These are phyloP conservation scores for Kockovaella imperatae DNA, from an alignment of 768 basidiomycete genomes.

Conservation along the genomic window DNA sequence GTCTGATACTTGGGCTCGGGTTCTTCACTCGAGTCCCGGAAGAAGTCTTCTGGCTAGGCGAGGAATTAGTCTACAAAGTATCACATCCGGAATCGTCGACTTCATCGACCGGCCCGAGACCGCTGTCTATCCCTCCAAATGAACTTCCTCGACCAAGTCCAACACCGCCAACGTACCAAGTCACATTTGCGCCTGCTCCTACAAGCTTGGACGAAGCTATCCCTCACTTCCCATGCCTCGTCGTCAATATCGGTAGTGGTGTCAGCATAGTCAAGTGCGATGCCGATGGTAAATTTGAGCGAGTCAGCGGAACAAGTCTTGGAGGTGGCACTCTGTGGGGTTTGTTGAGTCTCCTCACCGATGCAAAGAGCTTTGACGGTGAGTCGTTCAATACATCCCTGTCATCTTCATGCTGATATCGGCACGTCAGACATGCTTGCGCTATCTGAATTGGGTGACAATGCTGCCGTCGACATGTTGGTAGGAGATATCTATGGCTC, in stretches of 20 bases:
- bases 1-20: slow-evolving; percentile 88
- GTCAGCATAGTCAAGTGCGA: slow-evolving; percentile 97
- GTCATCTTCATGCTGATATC: slow-evolving; percentile 1
- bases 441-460: slow-evolving; percentile 88
- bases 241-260: slow-evolving; percentile 97
- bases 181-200: slow-evolving; percentile 64
- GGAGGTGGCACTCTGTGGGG: slow-evolving; percentile 99
- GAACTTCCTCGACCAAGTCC: slow-evolving; percentile 77
- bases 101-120: slow-evolving; percentile 1
- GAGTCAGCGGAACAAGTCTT: slow-evolving; percentile 91
- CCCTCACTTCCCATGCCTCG: slow-evolving; percentile 85
- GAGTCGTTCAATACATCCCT: slow-evolving; percentile 40
- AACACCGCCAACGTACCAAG: slow-evolving; percentile 77
- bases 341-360: slow-evolving; percentile 84
- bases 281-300: slow-evolving; percentile 88
- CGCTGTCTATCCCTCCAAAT: slow-evolving; percentile 27
- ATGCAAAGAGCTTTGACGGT: slow-evolving; percentile 93
- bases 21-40: slow-evolving; percentile 93
- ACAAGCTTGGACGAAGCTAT: slow-evolving; percentile 48
- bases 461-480: slow-evolving; percentile 91
- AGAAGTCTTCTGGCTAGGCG: slow-evolving; percentile 98
- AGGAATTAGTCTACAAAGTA: slow-evolving; percentile 76
- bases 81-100: slow-evolving; percentile 41
- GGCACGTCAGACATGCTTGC: slow-evolving; percentile 75
- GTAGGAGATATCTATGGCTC: slow-evolving; percentile 99